Conservation (phyloP, 352 stramenopile species). For the Globisporangium cederbergense region DNA sequence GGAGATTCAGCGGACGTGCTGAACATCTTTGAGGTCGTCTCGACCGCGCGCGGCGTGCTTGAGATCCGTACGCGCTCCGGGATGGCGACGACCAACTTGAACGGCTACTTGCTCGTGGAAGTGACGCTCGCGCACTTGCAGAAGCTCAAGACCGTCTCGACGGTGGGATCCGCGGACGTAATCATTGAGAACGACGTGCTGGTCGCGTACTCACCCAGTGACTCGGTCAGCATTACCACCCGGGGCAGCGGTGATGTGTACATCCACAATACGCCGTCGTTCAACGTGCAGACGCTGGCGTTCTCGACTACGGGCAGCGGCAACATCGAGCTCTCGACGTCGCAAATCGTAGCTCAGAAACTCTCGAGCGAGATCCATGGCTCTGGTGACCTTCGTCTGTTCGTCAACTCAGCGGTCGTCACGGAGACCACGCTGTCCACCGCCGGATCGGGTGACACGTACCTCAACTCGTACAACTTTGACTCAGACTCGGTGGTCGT, state of each 20-base stretch:
- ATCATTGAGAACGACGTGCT: conserved; percentile 8
- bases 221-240: not conserved
- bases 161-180: conserved; percentile 5
- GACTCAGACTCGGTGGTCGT: not conserved
- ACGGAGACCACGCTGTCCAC: not conserved
- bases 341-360: not conserved
- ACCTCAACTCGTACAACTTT: conserved; percentile 10
- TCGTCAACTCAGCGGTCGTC: not conserved
- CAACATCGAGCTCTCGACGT: conserved; percentile 4
- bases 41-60: not conserved
- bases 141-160: conserved; percentile 1
- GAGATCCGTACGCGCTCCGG: conserved; percentile 7
- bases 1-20: conserved; percentile 11
- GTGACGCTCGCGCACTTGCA: conserved; percentile 2
- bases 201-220: not conserved
- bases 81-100: not conserved
- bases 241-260: conserved; percentile 11
- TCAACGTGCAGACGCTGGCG: conserved; percentile 5
- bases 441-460: conserved; percentile 6
- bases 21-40: conserved; percentile 11
- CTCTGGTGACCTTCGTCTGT: conserved; percentile 4
- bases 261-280: conserved; percentile 5
- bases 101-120: conserved; percentile 10
- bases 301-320: conserved; percentile 7
- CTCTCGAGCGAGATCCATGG: not conserved